phyloP scores from a whole-genome alignment of 495 filamentous ascomycete genomes.

The Neurospora africana region DNA sequence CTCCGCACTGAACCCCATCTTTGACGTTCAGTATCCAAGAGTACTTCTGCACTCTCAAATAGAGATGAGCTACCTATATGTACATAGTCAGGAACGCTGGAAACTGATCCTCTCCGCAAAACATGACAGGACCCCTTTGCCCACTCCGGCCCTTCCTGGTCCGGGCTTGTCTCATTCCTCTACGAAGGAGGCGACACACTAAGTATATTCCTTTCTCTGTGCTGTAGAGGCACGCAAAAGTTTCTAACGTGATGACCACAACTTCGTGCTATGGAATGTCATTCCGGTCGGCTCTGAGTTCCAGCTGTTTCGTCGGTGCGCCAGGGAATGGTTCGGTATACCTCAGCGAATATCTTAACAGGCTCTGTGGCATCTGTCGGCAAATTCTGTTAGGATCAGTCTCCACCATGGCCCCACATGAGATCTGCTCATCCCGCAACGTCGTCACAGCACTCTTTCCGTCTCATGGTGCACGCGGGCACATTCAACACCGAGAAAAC shows the following conservation, averaged over 20 bases:
- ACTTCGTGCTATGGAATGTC: background rate
- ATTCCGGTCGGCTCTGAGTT: background rate
- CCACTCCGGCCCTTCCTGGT: background rate
- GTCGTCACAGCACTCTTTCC: background rate
- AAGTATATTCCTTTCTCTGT: background rate
- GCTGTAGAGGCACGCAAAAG: background rate
- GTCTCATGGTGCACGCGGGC: background rate
- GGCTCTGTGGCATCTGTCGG: background rate
- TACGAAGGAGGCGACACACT: background rate
- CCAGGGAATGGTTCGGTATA: background rate
- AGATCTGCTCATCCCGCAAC: background rate
- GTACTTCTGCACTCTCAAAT: background rate
- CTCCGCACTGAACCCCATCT: background rate
- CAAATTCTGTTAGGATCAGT: background rate
- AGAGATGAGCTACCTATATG: background rate
- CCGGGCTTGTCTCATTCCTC: background rate
- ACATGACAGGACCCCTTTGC: background rate
- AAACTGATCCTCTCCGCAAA: background rate
- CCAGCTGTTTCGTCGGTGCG: background rate
- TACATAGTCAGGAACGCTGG: background rate
- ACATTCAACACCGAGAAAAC: background rate
- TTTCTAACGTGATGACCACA: background rate
- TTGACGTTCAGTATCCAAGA: background rate
- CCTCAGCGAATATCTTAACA: background rate
- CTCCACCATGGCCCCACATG: background rate